These are phyloP conservation scores for Mortierella sp. DNA, from an alignment of 371 early-diverging fungal genomes.

Conservation along the genomic window DNA sequence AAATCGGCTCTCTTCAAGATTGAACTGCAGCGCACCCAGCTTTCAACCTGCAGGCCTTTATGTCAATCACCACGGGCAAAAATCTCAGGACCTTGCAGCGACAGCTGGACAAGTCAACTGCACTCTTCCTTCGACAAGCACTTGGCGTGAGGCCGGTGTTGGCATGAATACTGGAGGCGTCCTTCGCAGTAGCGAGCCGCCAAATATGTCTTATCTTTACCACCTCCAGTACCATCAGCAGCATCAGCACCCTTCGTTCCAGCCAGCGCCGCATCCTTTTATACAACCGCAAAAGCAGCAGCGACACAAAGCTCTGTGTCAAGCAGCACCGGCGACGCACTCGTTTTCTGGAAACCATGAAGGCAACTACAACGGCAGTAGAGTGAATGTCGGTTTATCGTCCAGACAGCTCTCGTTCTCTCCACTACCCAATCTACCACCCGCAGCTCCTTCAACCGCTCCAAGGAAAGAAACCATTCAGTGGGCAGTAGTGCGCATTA, in stretches of 20 bases:
- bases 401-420: constrained; percentile 13
- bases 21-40: constrained; percentile 6
- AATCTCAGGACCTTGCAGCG: neutral
- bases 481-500: constrained; percentile 55
- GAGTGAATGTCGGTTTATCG: neutral
- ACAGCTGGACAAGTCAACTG: constrained; percentile 12
- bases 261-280: neutral
- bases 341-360: neutral
- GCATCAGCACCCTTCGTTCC: neutral
- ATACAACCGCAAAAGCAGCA: constrained; percentile 11
- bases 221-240: constrained; percentile 3
- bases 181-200: neutral
- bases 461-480: constrained; percentile 30
- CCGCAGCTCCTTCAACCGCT: constrained; percentile 19
- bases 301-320: constrained; percentile 11
- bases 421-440: constrained; percentile 26
- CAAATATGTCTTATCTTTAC: neutral
- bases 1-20: neutral
- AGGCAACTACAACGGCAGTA: neutral
- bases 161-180: neutral
- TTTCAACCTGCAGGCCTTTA: constrained; percentile 15
- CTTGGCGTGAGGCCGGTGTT: constrained; percentile 12
- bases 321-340: neutral
- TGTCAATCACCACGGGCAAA: neutral
- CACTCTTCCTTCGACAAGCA: constrained; percentile 1